Percentiles rank a stretch among this genome's conserved stretches.
phyloP scores from a whole-genome alignment of 345 rosid genomes.

The Jatropha curcas region DNA sequence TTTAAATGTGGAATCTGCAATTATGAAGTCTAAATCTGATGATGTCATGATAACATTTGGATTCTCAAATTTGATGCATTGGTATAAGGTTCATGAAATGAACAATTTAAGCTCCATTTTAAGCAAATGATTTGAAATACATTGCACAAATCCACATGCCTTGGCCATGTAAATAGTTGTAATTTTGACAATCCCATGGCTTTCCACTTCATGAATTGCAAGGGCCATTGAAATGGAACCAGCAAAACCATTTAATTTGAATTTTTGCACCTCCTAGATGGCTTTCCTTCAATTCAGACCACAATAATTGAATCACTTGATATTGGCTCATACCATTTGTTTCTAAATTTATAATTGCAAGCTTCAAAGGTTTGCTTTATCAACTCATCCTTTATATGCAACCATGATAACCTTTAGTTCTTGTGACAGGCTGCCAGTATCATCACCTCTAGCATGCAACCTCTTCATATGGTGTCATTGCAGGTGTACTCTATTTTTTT shows the following conservation, averaged over 20 bases:
- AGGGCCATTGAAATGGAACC: background rate
- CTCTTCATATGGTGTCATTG: constrained; percentile 44
- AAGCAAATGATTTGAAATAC: background rate
- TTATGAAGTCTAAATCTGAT: background rate
- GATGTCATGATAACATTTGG: background rate
- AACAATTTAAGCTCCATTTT: background rate
- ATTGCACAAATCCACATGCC: background rate
- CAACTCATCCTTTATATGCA: background rate
- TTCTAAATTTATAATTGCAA: background rate
- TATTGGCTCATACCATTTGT: background rate
- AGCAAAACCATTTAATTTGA: background rate
- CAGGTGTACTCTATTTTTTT: constrained; percentile 36
- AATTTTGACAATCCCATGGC: background rate
- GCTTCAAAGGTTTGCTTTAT: background rate
- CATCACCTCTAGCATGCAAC: constrained; percentile 56
- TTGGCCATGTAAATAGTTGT: background rate
- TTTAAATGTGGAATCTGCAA: background rate
- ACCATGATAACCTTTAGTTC: background rate
- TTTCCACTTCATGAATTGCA: background rate
- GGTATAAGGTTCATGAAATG: background rate
- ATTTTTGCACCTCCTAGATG: background rate
- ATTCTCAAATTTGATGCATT: background rate
- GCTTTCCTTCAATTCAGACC: background rate
- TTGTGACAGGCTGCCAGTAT: constrained; percentile 45
- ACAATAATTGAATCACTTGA: background rate